These are phyloP conservation scores for Gossypium turneri DNA, from an alignment of 345 rosid genomes.

Conservation along the genomic window DNA sequence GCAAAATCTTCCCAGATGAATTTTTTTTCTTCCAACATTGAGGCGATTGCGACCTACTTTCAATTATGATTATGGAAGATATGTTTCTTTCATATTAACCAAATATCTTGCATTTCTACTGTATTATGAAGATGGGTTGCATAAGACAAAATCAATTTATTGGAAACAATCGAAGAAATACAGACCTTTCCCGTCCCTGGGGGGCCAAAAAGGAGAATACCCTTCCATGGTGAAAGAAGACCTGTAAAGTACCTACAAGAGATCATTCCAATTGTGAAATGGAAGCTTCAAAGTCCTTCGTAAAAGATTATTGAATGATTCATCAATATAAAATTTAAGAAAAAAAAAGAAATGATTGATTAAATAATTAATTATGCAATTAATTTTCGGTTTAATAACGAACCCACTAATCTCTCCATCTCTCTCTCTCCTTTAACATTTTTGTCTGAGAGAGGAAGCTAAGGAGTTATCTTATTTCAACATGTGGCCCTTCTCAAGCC, in stretches of 20 bases:
- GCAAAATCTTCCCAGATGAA: background rate
- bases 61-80: background rate
- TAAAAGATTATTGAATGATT: constrained; percentile 5
- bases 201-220: constrained; percentile 98
- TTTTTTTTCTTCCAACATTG: background rate
- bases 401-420: constrained; percentile 49
- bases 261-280: background rate
- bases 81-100: background rate
- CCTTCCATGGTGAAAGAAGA: constrained; percentile 97
- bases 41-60: background rate
- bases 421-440: constrained; percentile 10
- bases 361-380: constrained; percentile 19
- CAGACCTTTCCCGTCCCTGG: constrained; percentile 98
- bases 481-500: constrained; percentile 34
- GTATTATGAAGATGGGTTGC: background rate
- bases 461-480: constrained; percentile 40
- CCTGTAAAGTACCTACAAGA: constrained; percentile 82
- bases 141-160: constrained; percentile 1
- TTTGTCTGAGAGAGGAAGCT: constrained; percentile 42
- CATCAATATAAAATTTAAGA: background rate
- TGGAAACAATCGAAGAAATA: constrained; percentile 3
- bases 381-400: constrained; percentile 21
- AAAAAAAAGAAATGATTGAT: constrained; percentile 14
- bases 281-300: background rate
- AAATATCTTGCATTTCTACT: background rate